Evolutionary conservation across 179 eudicot genomes (phyloP).

Genomic region (Sideroxylon spinosum): DNA sequence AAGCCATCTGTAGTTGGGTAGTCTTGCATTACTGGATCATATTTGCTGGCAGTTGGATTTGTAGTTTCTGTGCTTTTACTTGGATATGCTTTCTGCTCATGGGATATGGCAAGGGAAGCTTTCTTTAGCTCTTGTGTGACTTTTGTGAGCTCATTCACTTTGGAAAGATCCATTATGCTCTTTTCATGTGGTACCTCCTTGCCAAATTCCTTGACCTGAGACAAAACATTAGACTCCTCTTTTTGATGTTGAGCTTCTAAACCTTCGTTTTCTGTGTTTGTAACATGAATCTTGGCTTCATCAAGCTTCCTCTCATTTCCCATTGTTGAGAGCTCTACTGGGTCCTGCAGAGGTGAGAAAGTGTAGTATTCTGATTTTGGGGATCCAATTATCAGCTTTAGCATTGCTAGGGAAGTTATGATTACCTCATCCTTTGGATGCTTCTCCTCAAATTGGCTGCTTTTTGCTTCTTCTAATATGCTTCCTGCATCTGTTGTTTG

Average conservation of each 20-base stretch:
- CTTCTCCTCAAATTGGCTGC: slow-evolving; percentile 6
- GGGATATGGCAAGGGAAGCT: slow-evolving; percentile 4
- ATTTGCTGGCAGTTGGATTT: slow-evolving; percentile 11
- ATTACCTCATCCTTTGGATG: slow-evolving; percentile 17
- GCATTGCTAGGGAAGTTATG: background rate
- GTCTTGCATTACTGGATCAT: slow-evolving; percentile 15
- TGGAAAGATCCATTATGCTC: background rate
- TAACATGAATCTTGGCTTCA: slow-evolving; percentile 12
- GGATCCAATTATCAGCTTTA: background rate
- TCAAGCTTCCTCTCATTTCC: slow-evolving; percentile 9
- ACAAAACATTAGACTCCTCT: slow-evolving; percentile 19
- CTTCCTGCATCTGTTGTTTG: background rate
- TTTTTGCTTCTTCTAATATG: slow-evolving; percentile 3
- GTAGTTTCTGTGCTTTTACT: slow-evolving; percentile 19
- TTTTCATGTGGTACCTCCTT: slow-evolving; percentile 11
- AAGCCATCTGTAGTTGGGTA: slow-evolving; percentile 6
- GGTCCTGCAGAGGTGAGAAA: slow-evolving; percentile 14
- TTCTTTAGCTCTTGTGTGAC: slow-evolving; percentile 11
- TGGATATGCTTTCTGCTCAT: slow-evolving; percentile 17
- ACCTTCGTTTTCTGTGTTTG: slow-evolving; percentile 15
- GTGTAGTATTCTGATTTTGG: slow-evolving; percentile 4
- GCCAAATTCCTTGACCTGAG: slow-evolving; percentile 13
- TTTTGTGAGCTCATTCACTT: slow-evolving; percentile 7
- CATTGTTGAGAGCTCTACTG: background rate
- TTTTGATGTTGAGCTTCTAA: slow-evolving; percentile 1